Percentiles rank a stretch among this genome's conserved stretches.
phyloP scores from a whole-genome alignment of 2,329 filamentous ascomycete genomes.

The Aquanectria penicillioides region DNA sequence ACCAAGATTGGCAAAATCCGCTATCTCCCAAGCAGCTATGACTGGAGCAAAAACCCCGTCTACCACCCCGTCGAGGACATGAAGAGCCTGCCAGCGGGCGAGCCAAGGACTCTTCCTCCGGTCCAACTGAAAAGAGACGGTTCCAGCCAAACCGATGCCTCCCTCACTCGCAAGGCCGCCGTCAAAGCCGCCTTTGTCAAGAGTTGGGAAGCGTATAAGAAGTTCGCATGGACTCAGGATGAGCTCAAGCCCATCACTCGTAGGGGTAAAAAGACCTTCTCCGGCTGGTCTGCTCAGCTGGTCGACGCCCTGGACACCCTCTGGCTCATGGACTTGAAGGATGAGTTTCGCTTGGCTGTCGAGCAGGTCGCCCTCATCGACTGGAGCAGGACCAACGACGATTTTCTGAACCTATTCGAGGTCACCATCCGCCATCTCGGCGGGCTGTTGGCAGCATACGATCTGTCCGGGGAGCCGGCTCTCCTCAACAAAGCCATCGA shows the following conservation, averaged over 20 bases:
- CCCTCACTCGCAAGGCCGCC: slow-evolving; percentile 48
- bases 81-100: slow-evolving; percentile 48
- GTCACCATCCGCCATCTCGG: slow-evolving; percentile 68
- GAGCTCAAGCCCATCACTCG: slow-evolving; percentile 63
- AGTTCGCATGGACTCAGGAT: slow-evolving; percentile 65
- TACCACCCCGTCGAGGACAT: slow-evolving; percentile 46
- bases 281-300: slow-evolving; percentile 67
- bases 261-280: slow-evolving; percentile 58
- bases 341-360: slow-evolving; percentile 65
- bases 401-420: slow-evolving; percentile 68
- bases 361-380: slow-evolving; percentile 60
- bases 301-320: slow-evolving; percentile 69
- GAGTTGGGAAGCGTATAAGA: slow-evolving; percentile 63
- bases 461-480: slow-evolving; percentile 57
- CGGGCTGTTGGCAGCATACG: slow-evolving; percentile 62
- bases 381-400: slow-evolving; percentile 58
- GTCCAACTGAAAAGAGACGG: slow-evolving; percentile 55
- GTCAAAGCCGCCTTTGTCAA: slow-evolving; percentile 54
- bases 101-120: slow-evolving; percentile 47
- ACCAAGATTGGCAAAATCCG: slow-evolving; percentile 38
- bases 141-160: slow-evolving; percentile 52
- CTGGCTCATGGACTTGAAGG: slow-evolving; percentile 67
- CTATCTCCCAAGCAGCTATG: slow-evolving; percentile 50
- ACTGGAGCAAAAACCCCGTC: slow-evolving; percentile 49
- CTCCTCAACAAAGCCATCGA: slow-evolving; percentile 63